Evolutionary conservation across 2,329 filamentous ascomycete genomes (phyloP).

Genomic region (Cladosporium oxysporum): DNA sequence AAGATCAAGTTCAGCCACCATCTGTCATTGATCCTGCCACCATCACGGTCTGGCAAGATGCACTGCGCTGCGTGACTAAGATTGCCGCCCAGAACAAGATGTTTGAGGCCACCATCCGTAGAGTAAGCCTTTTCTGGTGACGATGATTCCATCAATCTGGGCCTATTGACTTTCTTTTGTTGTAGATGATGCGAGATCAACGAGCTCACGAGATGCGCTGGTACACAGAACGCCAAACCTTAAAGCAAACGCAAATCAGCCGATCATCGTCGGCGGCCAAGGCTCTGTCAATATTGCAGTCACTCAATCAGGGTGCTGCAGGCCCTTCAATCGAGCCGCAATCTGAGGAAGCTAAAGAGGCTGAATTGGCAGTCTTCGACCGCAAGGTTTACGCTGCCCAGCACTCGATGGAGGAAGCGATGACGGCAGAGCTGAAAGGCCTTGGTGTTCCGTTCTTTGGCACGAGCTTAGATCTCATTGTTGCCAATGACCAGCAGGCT

Average conservation of each 20-base stretch:
- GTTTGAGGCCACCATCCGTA: conserved; percentile 44
- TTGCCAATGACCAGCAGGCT: conserved; percentile 31
- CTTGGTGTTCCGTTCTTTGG: conserved; percentile 65
- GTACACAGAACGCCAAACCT: conserved; percentile 38
- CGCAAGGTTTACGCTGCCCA: conserved; percentile 63
- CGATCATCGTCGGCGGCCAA: conserved; percentile 33
- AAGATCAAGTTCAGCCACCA: not conserved
- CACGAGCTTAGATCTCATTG: conserved; percentile 48
- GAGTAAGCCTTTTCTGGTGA: conserved; percentile 34
- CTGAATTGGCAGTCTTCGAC: conserved; percentile 61
- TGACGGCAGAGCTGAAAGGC: conserved; percentile 56
- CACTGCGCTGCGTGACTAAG: conserved; percentile 50
- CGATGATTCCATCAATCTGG: not conserved
- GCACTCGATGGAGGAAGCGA: conserved; percentile 59
- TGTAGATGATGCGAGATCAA: conserved; percentile 62
- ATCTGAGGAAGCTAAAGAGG: conserved; percentile 38
- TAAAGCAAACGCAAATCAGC: conserved; percentile 37
- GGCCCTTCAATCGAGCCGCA: conserved; percentile 16
- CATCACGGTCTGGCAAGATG: conserved; percentile 52
- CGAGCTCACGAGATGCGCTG: conserved; percentile 64
- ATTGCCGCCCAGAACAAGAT: conserved; percentile 47
- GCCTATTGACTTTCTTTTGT: conserved; percentile 27
- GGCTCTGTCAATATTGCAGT: conserved; percentile 36
- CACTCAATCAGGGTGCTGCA: conserved; percentile 23
- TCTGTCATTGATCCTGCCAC: conserved; percentile 46